A percentile compares a stretch with the other conserved stretches of the same genome.
These are phyloP conservation scores for Penicillium lividum DNA, from an alignment of 495 filamentous ascomycete genomes.

Conservation along the genomic window DNA sequence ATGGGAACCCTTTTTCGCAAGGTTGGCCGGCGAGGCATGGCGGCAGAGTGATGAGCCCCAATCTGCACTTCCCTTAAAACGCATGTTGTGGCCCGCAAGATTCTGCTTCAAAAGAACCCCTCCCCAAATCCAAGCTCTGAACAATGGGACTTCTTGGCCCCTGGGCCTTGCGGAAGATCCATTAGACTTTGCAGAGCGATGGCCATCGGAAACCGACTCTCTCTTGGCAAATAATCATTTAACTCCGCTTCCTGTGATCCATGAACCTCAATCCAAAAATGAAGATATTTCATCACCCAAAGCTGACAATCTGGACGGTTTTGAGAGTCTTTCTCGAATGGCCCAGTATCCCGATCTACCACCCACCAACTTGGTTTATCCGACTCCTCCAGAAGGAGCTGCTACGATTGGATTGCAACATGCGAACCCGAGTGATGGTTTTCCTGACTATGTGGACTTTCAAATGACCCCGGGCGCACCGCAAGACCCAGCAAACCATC, in stretches of 20 bases:
- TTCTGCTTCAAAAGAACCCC: constrained; percentile 46
- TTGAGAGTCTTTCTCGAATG: constrained; percentile 51
- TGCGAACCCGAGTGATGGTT: constrained; percentile 26
- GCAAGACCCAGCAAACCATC: constrained; percentile 21
- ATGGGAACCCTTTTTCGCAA: constrained; percentile 49
- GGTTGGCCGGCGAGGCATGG: constrained; percentile 40
- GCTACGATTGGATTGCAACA: constrained; percentile 39
- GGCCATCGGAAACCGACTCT: constrained; percentile 52
- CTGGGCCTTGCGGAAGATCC: constrained; percentile 49
- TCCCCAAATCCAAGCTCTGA: constrained; percentile 16
- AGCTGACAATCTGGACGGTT: constrained; percentile 29
- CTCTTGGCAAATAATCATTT: constrained; percentile 19
- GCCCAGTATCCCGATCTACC: constrained; percentile 53
- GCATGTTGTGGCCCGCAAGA: constrained; percentile 50
- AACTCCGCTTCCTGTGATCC: constrained; percentile 32
- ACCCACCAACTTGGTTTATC: constrained; percentile 70
- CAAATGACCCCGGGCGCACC: constrained; percentile 19
- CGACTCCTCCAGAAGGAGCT: constrained; percentile 80
- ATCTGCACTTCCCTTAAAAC: constrained; percentile 43
- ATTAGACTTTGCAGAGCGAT: constrained; percentile 65
- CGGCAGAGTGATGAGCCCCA: constrained; percentile 37
- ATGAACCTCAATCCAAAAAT: constrained; percentile 28
- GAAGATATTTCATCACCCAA: constrained; percentile 31
- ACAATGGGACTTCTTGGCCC: constrained; percentile 7
- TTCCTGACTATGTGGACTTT: constrained; percentile 34